Base-by-base conservation (phyloP, 345 rosid species). In the Eucalyptus sp. region DNA sequence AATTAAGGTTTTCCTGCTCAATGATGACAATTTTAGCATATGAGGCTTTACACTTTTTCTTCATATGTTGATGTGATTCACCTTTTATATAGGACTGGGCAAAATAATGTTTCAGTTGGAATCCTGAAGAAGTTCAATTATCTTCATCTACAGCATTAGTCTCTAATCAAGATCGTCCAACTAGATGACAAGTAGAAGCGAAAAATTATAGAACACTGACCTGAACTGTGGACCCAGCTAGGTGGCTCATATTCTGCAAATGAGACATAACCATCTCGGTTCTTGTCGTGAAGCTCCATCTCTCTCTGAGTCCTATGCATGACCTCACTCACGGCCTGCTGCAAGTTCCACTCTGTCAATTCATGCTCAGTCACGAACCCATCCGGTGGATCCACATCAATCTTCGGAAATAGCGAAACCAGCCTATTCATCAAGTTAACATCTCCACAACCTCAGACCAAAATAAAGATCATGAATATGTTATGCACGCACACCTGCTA, bases 161-260 rank as follows among this genome's bases (percentile, higher is more conserved):
- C 83, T n/a, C 11, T 16, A 51, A 86, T 51, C 56, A 71, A 58
- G 88, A 46, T 79, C 84, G 33, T n/a, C 33, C 51, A 49, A n/a
- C 27, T 29, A 18, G 89, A 88, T 33, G 41, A 51, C 43, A 27
- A 50, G 87, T 24, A 33, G 80, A 33, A 50, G 29, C 18, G 10
- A 87, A 31, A 58, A 24, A 13, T 25, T 29, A 50, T n/a, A 89
- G 62, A 51, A 83, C 51, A 54, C 41, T 24, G 41, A 98, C 99
- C 98, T 29, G 96, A 89, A 83, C 91, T 93, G 50, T 90, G 96
- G 88, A 94, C 98, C 98, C 99, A 98, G 87, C 93, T 93, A 10
- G 99, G 99, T 6, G 99, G 97, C 86, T 98, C 98, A 76, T 98
- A 98, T 93, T 98, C 98, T 9, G 95, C 90, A 71, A 93, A 98